Base-by-base conservation (phyloP, 1,284 basidiomycete genomes). In the Microstroma glucosiphilum region DNA sequence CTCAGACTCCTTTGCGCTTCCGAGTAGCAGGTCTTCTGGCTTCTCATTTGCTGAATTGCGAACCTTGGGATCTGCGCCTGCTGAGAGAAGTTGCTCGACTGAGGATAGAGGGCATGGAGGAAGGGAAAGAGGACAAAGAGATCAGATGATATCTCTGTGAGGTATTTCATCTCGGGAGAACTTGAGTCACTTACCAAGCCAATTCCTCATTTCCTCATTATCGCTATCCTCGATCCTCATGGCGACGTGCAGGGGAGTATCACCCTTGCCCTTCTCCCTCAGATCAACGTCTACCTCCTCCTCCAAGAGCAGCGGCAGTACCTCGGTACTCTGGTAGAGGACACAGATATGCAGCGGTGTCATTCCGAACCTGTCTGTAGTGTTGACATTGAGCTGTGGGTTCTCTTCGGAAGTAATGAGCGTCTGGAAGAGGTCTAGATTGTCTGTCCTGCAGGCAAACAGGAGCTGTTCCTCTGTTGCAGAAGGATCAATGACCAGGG, bases 241-340 rank as follows among this genome's bases (percentile, higher is more conserved):
- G 0, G 90, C 91, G 19, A 91, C 84, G 78, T 93, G 91, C 11
- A 94, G 82, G 1, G 91, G 91, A 0, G 91, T 93, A 42, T 88
- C 86, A 9, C 85, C 85, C 46, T 88, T 86, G 40, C 89, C 79
- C 21, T 84, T 83, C 79, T 92, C 92, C 71, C 86, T 83, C 19
- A 87, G 84, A 76, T 93, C 91, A 59, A 92, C 90, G 73, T 93
- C 90, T 79, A 90, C 92, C 12, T 75, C 76, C 54, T 75, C 66
- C 42, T 78, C 67, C 30, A 77, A 71, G 53, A 78, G 67, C 56
- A 67, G 65, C 13, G 70, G 71, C 12, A 78, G 60, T 0, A 78
- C 73, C 41, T 66, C 57, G 12, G 68, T 70, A 3, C 69, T 65
- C 23, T 66, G 64, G 46, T 68, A 65, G 17, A 65, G 57, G 46